Percentiles rank a stretch among this genome's conserved stretches.
Evolutionary conservation across 305 asterid species (phyloP).

Genomic region (Fraxinus greggii): DNA sequence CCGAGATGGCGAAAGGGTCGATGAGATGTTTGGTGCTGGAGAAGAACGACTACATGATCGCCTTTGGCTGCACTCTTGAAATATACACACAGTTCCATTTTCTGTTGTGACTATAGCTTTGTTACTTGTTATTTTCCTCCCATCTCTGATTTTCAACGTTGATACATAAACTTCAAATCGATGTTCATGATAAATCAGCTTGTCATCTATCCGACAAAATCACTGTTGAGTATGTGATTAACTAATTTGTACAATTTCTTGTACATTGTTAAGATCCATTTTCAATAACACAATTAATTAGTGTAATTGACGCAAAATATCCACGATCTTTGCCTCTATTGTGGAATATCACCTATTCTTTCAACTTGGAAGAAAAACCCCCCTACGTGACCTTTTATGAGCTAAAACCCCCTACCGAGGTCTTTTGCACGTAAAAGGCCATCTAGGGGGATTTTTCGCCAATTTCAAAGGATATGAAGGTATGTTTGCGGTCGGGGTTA

Average conservation of each 20-base stretch:
- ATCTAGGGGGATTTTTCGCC: no score
- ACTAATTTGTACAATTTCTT: background rate
- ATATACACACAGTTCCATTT: background rate
- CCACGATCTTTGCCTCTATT: no score
- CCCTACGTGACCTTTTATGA: no score
- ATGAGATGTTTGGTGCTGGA: constrained; percentile 92
- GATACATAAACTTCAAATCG: background rate
- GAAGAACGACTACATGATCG: constrained; percentile 83
- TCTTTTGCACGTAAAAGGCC: no score
- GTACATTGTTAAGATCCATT: background rate
- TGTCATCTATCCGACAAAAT: background rate
- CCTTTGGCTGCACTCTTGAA: constrained; percentile 83
- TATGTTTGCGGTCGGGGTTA: no score
- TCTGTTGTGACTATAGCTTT: background rate
- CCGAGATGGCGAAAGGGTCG: constrained; percentile 81
- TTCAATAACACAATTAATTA: no score
- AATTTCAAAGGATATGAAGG: no score
- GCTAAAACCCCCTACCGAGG: no score
- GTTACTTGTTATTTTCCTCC: background rate
- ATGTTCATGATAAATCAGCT: background rate
- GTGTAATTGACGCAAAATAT: no score
- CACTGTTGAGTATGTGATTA: background rate
- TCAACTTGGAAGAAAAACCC: no score
- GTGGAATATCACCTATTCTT: no score
- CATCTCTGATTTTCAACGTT: background rate